These are phyloP conservation scores for Isabelozyma rhagii DNA, from an alignment of 805 yeast genomes.

Conservation along the genomic window DNA sequence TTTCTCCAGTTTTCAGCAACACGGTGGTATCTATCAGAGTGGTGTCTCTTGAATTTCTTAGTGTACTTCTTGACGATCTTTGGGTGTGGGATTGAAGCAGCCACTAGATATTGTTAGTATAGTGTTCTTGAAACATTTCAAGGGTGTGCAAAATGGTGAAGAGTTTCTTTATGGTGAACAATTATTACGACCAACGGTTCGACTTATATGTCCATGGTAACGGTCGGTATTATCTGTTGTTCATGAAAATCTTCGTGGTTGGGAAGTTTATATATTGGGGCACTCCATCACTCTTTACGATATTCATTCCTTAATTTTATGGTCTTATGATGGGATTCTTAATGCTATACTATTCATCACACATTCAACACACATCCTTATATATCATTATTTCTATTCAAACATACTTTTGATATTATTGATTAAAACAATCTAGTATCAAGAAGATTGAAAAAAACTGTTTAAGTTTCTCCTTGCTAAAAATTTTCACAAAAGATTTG, in stretches of 20 bases:
- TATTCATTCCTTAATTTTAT: background rate
- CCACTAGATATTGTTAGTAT: constrained; percentile 53
- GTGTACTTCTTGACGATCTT: constrained; percentile 99
- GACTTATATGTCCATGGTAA: too few species aligned
- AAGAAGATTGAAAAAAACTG: background rate
- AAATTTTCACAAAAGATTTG: background rate
- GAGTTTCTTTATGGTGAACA: too few species aligned
- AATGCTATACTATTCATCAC: background rate
- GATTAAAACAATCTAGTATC: background rate
- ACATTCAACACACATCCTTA: background rate
- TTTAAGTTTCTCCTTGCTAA: background rate
- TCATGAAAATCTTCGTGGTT: too few species aligned
- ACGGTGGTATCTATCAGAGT: constrained; percentile 99
- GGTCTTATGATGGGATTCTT: background rate
- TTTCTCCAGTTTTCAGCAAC: constrained; percentile 99
- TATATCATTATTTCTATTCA: background rate
- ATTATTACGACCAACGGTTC: too few species aligned
- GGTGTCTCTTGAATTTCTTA: constrained; percentile 99
- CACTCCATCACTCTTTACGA: too few species aligned
- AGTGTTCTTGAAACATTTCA: background rate
- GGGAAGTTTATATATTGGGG: too few species aligned
- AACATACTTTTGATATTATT: background rate
- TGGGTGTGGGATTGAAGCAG: constrained; percentile 97
- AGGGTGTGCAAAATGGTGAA: background rate
- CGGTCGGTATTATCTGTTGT: too few species aligned